Base-by-base conservation (phyloP, 2,329 filamentous ascomycete genomes). In the Colletotrichum sp. region DNA sequence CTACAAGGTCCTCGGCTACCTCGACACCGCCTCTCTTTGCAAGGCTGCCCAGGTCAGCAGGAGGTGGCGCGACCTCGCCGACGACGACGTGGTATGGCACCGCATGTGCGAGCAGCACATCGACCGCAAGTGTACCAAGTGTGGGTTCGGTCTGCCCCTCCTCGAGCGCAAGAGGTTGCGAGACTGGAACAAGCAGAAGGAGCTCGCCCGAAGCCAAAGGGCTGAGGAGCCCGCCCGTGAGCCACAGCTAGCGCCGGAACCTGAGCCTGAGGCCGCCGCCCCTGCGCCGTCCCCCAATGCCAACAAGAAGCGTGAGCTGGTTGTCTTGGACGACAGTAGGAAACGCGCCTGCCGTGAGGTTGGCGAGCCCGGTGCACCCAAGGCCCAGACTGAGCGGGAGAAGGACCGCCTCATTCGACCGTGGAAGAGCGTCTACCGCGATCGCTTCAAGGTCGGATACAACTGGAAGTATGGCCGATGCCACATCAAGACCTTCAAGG, bases 371-470 rank as follows among this genome's bases (percentile, higher is more conserved):
- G 62, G 34, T 39, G 64, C 75, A 16, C 66, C 55, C 52, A 77
- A 71, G 73, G 80, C 66, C 76, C 80, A 82, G 72, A 67, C 85
- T 8, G 79, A 82, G 63, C 79, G 83, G 25, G 85, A 85, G 72
- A 81, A 84, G 6, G 87, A 89, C 75, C 88, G 87, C 30, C 89
- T 88, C 77, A 90, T 89, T 67, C 87, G 95, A 34, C 96, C 71
- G 94, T 99, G 97, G 97, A 99, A 99, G 85, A 96, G 98, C 77
- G 95, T 99, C 2, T 99, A 99, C 87, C 95, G 95, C 78, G 96
- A 98, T 83, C 92, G 95, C 19, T 99, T 96, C 89, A 97, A 96
- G 83, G 96, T 99, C 64, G 96, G 97, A 68, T 97, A 94, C 76
- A 99, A 99, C 84, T 99, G 97, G 97, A 98, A 98, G 84, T 96